These are phyloP conservation scores for Penicillium decumbens DNA, from an alignment of 2,329 filamentous ascomycete genomes.

Conservation along the genomic window DNA sequence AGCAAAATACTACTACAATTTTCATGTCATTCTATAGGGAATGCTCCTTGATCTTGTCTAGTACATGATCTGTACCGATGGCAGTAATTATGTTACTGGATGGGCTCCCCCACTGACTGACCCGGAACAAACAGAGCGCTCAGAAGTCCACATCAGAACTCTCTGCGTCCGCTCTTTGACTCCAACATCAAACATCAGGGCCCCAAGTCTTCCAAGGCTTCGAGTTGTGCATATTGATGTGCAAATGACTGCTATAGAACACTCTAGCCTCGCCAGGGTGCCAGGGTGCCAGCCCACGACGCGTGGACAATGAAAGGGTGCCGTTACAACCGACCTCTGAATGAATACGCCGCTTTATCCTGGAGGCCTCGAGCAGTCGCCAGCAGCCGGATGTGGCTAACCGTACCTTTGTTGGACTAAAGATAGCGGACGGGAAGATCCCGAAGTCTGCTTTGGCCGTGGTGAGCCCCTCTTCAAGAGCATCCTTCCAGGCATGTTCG, in stretches of 20 bases:
- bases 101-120: not conserved
- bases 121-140: not conserved
- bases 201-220: not conserved
- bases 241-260: not conserved
- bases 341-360: not conserved
- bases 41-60: too few species aligned
- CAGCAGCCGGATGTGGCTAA: conserved; percentile 5
- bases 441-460: not conserved
- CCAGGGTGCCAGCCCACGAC: not conserved
- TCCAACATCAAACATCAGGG: not conserved
- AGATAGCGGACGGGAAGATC: not conserved
- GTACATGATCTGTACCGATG: not conserved
- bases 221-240: not conserved
- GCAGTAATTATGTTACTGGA: too few species aligned
- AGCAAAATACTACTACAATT: not conserved
- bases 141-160: not conserved
- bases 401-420: not conserved
- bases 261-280: not conserved
- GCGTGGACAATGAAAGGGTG: not conserved
- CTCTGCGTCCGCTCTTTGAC: not conserved
- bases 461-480: not conserved
- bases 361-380: not conserved
- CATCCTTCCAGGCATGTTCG: not conserved
- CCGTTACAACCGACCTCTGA: not conserved
- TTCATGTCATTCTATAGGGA: not conserved